Base-by-base conservation (phyloP, 805 yeast genomes). In the Pichia nanzhaoensis region DNA sequence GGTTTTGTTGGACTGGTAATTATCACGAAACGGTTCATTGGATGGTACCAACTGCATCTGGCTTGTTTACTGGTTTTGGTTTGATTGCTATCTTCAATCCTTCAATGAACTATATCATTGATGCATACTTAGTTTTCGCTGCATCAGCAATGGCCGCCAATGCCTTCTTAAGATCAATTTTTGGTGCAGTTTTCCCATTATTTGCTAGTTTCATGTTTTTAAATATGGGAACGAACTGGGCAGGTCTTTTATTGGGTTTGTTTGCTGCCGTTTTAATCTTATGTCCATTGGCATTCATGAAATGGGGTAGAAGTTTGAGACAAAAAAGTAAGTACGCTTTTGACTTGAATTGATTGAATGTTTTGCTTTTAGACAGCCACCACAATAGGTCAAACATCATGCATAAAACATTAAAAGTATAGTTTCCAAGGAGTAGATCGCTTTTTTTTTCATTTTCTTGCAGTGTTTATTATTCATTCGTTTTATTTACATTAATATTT, bases 1-100 rank as follows among this genome's bases (percentile, higher is more conserved):
- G 95, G 95, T 71, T 89, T 61, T 77, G 85, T 46, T 89, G 96
- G 96, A 69, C 91, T 9, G 96, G 95, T 59, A 74, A 77, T 51
- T 89, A 80, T 63, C 81, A 76, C 40, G 63, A 80, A 31, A 64
- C 64, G 1, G 77, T 86, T 33, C 95, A 82, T 59, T 89, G 91
- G 91, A 81, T 80, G 55, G 85, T 77, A n/a, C 93, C 95, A 34
- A 74, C 84, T 2, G 64, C 77, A 24, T 78, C 85, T 24, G 83
- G 86, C 51, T 49, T 75, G 3, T 72, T 81, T 56, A 73, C 77
- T 33, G 90, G 89, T 12, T 76, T 74, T 51, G 95, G 91, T 33
- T 65, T 84, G 46, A 67, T 82, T 51, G 70, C 78, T 36, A 77
- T 85, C 46, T 85, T 85, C 68, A 67, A 82, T 51, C 78, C 88